These are phyloP conservation scores for Boletus pseudo-olivaceus DNA, from an alignment of 768 basidiomycete species.

Conservation along the genomic window DNA sequence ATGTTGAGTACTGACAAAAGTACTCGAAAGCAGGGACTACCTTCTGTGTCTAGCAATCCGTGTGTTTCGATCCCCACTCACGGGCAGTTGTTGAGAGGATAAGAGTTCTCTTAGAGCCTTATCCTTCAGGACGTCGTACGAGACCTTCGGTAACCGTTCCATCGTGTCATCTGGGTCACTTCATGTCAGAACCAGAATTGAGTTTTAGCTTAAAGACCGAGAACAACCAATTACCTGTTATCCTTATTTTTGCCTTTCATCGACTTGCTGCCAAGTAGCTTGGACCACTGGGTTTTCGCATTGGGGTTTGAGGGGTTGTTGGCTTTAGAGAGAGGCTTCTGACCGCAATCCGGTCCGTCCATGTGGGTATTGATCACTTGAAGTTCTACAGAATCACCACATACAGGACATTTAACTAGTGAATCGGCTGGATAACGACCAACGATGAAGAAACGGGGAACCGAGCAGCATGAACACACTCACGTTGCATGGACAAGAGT, in stretches of 20 bases:
- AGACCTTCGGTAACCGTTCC: conserved; percentile 56
- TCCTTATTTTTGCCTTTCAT: conserved; percentile 45
- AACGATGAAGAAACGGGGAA: not conserved
- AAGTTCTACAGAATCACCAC: conserved; percentile 43
- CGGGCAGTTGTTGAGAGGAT: conserved; percentile 45
- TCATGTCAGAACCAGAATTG: conserved; percentile 18
- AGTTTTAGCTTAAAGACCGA: not conserved
- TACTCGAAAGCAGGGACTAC: conserved; percentile 31
- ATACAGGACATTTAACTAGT: conserved; percentile 61
- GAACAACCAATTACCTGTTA: conserved; percentile 14
- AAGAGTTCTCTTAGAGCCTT: conserved; percentile 57
- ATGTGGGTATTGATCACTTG: conserved; percentile 61
- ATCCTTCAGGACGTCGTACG: conserved; percentile 64
- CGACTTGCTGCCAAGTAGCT: conserved; percentile 31
- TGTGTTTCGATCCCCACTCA: conserved; percentile 47
- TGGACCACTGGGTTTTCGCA: conserved; percentile 40
- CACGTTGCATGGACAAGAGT: conserved; percentile 16
- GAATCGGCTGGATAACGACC: conserved; percentile 27
- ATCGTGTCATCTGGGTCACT: conserved; percentile 33
- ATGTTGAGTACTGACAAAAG: not conserved
- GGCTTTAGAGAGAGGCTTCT: conserved; percentile 13
- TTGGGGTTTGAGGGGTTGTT: conserved; percentile 24
- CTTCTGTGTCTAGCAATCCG: conserved; percentile 58
- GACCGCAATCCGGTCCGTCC: conserved; percentile 50
- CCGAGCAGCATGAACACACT: not conserved